Conservation (phyloP, 1,284 basidiomycete species). For the Cystobasidium slooffiae region DNA sequence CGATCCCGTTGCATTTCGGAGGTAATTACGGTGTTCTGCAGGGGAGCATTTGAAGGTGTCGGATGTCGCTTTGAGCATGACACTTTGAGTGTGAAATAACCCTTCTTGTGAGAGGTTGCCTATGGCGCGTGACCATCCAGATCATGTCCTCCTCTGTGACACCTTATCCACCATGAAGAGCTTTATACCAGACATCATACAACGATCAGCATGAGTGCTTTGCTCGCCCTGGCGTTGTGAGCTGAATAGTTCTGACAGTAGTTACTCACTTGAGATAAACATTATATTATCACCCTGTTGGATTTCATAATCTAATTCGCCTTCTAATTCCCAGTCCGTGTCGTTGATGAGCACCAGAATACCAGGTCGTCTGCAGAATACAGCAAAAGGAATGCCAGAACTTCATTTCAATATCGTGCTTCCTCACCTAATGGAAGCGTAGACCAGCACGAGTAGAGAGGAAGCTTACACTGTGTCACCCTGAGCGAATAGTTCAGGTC, state of each 20-base stretch:
- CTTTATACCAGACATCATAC: not conserved
- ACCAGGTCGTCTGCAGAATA: conserved; percentile 77
- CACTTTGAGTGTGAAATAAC: too few relatives aligned
- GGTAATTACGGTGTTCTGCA: too few relatives aligned
- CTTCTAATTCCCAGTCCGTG: conserved; percentile 97
- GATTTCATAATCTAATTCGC: conserved; percentile 84
- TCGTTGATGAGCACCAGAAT: conserved; percentile 95
- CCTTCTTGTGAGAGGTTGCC: not conserved
- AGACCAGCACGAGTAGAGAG: not conserved
- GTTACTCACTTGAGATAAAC: conserved; percentile 66
- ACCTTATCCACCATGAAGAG: conserved; percentile 11
- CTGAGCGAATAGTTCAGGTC: conserved; percentile 88
- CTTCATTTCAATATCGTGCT: not conserved
- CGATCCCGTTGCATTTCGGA: too few relatives aligned
- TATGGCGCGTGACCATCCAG: too few relatives aligned
- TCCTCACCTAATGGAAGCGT: not conserved
- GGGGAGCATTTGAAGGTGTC: too few relatives aligned
- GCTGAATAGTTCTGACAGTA: not conserved
- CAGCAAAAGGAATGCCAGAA: not conserved
- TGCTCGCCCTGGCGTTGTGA: too few relatives aligned
- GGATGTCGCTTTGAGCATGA: too few relatives aligned
- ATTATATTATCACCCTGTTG: conserved; percentile 85
- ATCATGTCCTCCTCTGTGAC: too few relatives aligned
- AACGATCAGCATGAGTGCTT: not conserved
- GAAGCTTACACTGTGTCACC: conserved; percentile 79